Conservation (phyloP, 805 yeast species). For the Hanseniaspora pseudoguilliermondii region DNA sequence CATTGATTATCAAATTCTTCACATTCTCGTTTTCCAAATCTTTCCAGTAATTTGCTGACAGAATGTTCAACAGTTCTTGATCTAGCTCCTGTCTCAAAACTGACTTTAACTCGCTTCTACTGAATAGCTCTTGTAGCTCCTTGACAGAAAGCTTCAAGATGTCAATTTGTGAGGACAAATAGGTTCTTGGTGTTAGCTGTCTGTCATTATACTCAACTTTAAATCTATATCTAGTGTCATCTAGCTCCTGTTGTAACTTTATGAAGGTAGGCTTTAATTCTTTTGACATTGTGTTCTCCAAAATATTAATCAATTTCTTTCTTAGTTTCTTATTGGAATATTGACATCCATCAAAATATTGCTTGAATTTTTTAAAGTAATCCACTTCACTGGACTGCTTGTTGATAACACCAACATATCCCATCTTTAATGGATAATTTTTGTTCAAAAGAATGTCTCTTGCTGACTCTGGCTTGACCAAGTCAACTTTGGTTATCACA, state of each 20-base stretch:
- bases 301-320: slow-evolving; percentile 67
- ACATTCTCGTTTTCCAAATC: slow-evolving; percentile 29
- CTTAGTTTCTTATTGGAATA: slow-evolving; percentile 68
- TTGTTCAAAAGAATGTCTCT: slow-evolving; percentile 54
- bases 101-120: slow-evolving; percentile 67
- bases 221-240: slow-evolving; percentile 82
- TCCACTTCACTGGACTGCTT: slow-evolving; percentile 38
- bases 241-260: slow-evolving; percentile 78
- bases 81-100: slow-evolving; percentile 74
- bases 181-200: slow-evolving; percentile 84
- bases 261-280: slow-evolving; percentile 78
- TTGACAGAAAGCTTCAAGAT: slow-evolving; percentile 72
- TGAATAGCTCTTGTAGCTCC: slow-evolving; percentile 71
- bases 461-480: slow-evolving; percentile 69
- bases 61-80: slow-evolving; percentile 71
- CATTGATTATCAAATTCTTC: slow-evolving; percentile 15
- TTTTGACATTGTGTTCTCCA: slow-evolving; percentile 82
- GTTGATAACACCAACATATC: slow-evolving; percentile 96
- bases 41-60: slow-evolving; percentile 91
- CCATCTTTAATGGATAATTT: slow-evolving; percentile 86
- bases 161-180: slow-evolving; percentile 84
- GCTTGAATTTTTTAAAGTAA: slow-evolving; percentile 54
- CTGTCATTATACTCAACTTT: slow-evolving; percentile 96
- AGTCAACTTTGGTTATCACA: slow-evolving; percentile 84
- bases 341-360: slow-evolving; percentile 47